A percentile compares a stretch with the other conserved stretches of the same genome.
phyloP scores from a whole-genome alignment of 257 asterid species.

The Buddleja alternifolia region DNA sequence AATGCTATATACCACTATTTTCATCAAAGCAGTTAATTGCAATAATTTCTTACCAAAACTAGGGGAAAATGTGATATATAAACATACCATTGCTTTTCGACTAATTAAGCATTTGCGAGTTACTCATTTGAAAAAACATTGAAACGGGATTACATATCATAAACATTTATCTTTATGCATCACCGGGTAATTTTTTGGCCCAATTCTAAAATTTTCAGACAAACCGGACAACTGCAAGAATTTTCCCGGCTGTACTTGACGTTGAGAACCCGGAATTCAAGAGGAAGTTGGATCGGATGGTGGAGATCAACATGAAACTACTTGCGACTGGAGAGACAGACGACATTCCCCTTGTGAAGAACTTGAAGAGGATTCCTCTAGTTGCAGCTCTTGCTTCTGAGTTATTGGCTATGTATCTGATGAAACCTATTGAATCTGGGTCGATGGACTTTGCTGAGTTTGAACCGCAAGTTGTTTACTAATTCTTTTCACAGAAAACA shows the following conservation, averaged over 20 bases:
- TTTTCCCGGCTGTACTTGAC: slow-evolving; percentile 92
- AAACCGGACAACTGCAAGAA: slow-evolving; percentile 89
- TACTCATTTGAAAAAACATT: too few species aligned
- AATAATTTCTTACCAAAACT: too few species aligned
- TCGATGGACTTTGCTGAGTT: slow-evolving; percentile 90
- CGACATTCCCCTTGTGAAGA: slow-evolving; percentile 79
- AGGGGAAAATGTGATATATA: too few species aligned
- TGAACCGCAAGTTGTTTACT: slow-evolving; percentile 66
- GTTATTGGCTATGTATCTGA: slow-evolving; percentile 82
- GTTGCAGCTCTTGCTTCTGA: slow-evolving; percentile 86
- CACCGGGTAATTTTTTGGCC: not conserved
- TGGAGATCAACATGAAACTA: slow-evolving; percentile 66
- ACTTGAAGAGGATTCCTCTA: slow-evolving; percentile 85
- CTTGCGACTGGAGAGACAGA: slow-evolving; percentile 70
- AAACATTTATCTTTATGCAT: not conserved
- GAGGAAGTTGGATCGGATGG: slow-evolving; percentile 94
- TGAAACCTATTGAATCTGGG: slow-evolving; percentile 97
- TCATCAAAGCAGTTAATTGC: too few species aligned
- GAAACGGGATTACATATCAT: not conserved
- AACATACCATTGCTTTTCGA: too few species aligned
- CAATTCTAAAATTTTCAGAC: slow-evolving; percentile 42
- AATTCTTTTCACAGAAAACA: not conserved
- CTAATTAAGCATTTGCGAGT: too few species aligned
- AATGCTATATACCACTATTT: too few species aligned
- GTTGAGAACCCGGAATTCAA: slow-evolving; percentile 97